These are phyloP conservation scores for Epichloe aotearoae DNA, from an alignment of 2,329 filamentous ascomycete genomes.

Conservation along the genomic window DNA sequence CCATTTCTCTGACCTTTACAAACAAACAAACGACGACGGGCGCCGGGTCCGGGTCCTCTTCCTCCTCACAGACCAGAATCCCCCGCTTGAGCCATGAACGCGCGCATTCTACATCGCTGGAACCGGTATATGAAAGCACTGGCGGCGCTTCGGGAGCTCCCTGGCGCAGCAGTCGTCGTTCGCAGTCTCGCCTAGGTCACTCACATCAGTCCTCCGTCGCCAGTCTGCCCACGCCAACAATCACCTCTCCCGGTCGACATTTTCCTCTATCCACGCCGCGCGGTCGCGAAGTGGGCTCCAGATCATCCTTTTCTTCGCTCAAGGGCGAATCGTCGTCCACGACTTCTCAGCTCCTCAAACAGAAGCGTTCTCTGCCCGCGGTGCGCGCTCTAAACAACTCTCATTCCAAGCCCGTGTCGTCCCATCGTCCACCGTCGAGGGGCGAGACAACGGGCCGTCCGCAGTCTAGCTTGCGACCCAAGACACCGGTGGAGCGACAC, in stretches of 20 bases:
- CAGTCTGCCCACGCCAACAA: slow-evolving; percentile 48
- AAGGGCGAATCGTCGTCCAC: slow-evolving; percentile 51
- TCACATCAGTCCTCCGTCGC: slow-evolving; percentile 55
- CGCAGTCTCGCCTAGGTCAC: slow-evolving; percentile 56
- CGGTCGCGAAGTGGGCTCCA: slow-evolving; percentile 44
- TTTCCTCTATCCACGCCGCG: slow-evolving; percentile 46
- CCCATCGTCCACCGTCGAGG: slow-evolving; percentile 49
- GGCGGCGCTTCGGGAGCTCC: slow-evolving; percentile 58
- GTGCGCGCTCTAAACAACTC: slow-evolving; percentile 40
- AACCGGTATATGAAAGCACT: slow-evolving; percentile 84
- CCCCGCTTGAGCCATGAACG: slow-evolving; percentile 66
- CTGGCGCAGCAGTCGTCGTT: slow-evolving; percentile 40
- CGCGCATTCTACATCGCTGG: slow-evolving; percentile 58
- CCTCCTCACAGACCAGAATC: slow-evolving; percentile 50
- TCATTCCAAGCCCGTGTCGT: slow-evolving; percentile 34
- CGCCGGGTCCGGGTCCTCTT: neutral
- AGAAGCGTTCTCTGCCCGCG: slow-evolving; percentile 52
- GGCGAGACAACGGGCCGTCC: slow-evolving; percentile 36
- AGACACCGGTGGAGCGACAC: slow-evolving; percentile 56
- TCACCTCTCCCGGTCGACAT: slow-evolving; percentile 39
- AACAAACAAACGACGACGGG: slow-evolving; percentile 45
- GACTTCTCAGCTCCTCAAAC: slow-evolving; percentile 48
- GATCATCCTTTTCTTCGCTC: slow-evolving; percentile 39
- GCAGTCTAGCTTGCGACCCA: slow-evolving; percentile 44
- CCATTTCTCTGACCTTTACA: slow-evolving; percentile 83